These are phyloP conservation scores for Metrosideros polymorpha DNA, from an alignment of 441 rosid species.

Conservation along the genomic window DNA sequence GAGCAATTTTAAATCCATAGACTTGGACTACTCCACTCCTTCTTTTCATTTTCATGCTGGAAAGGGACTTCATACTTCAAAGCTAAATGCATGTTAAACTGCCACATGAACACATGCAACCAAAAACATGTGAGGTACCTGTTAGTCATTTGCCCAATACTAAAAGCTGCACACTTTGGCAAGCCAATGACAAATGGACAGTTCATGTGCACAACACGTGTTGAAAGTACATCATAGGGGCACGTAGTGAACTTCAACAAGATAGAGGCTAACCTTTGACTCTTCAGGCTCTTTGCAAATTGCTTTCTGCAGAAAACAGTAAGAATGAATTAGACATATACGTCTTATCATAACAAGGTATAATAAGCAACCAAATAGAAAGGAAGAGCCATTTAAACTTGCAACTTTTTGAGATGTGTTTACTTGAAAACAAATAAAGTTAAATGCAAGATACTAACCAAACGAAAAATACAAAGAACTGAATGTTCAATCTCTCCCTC, in stretches of 20 bases:
- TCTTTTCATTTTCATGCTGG: not conserved
- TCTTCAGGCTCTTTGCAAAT: conserved; percentile 73
- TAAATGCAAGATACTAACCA: not conserved
- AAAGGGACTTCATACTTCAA: not conserved
- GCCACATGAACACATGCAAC: not conserved
- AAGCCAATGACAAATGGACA: not conserved
- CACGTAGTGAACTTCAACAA: not conserved
- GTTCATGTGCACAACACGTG: not conserved
- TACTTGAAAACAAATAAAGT: not conserved
- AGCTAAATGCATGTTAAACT: not conserved
- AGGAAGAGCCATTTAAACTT: not conserved
- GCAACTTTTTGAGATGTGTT: not conserved
- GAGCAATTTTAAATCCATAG: not conserved
- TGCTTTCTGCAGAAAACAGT: conserved; percentile 59
- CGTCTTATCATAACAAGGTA: not conserved
- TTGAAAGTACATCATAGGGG: not conserved
- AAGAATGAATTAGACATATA: not conserved
- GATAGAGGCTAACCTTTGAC: conserved; percentile 50
- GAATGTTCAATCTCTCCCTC: not conserved
- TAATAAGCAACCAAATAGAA: not conserved
- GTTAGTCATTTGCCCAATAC: not conserved
- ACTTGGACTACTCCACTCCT: not conserved
- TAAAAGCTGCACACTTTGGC: not conserved
- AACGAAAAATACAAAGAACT: not conserved
- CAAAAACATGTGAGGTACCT: not conserved